Evolutionary conservation across 2,329 filamentous ascomycete species (phyloP).

Genomic region (Aspergillus aculeatus): DNA sequence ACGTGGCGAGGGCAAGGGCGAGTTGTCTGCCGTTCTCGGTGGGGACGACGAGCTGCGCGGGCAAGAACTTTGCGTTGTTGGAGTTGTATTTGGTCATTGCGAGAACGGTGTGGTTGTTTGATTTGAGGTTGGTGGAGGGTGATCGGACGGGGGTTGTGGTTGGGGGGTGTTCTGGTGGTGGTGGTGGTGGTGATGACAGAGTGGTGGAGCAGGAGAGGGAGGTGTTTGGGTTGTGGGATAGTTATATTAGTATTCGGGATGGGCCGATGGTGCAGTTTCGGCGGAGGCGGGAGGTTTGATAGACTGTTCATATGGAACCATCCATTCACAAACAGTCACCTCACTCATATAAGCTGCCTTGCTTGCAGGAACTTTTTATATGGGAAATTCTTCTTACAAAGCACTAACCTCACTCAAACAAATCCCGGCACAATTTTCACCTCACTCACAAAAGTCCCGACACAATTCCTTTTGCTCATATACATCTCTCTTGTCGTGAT

Average conservation of each 20-base stretch:
- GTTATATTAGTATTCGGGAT: conserved; percentile 5
- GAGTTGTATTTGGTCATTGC: not conserved
- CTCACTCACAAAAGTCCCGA: no score
- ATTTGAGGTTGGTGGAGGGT: not conserved
- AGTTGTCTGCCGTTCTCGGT: conserved; percentile 4
- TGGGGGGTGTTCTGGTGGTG: not conserved
- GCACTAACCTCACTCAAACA: no score
- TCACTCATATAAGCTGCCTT: no score
- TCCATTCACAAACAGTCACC: no score
- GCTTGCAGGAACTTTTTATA: no score
- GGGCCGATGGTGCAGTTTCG: conserved; percentile 6
- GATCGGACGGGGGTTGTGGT: not conserved
- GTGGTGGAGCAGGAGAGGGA: not conserved
- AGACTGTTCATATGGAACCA: no score
- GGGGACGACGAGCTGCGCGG: conserved; percentile 2
- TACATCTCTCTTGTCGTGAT: no score
- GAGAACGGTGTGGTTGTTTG: not conserved
- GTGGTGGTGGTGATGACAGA: no score
- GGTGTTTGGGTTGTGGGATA: not conserved
- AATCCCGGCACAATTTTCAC: no score
- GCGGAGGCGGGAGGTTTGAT: no score
- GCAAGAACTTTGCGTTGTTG: conserved; percentile 2
- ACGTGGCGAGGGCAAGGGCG: conserved; percentile 4
- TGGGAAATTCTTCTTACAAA: no score
- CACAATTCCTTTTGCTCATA: no score